Conservation (phyloP, 805 yeast species). For the Lachancea lanzarotensis region DNA sequence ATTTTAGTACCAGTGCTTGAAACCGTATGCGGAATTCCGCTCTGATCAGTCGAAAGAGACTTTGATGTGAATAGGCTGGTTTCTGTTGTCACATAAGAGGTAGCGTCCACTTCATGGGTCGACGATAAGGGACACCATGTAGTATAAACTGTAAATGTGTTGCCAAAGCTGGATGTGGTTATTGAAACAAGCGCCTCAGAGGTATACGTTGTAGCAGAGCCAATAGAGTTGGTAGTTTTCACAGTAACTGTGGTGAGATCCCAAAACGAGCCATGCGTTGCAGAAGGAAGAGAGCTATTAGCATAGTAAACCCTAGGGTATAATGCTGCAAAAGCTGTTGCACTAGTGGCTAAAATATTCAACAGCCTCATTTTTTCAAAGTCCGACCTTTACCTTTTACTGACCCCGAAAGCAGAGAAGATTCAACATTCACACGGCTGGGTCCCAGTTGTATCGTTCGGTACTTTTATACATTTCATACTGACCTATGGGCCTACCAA, state of each 20-base stretch:
- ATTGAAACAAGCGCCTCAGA: conserved; percentile 7
- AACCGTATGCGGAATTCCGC: conserved; percentile 4
- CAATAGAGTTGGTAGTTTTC: neutral
- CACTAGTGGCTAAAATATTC: neutral
- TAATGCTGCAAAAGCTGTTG: neutral
- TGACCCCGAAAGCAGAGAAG: too few species aligned
- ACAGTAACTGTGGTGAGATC: conserved; percentile 3
- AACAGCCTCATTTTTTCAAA: conserved; percentile 1
- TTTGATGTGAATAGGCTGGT: conserved; percentile 9
- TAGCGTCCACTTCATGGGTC: neutral
- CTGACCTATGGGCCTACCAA: too few species aligned
- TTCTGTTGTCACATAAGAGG: conserved; percentile 2
- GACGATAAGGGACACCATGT: conserved; percentile 12
- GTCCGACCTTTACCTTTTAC: neutral
- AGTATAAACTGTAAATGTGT: conserved; percentile 13
- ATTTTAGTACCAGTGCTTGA: conserved; percentile 10
- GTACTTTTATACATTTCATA: neutral
- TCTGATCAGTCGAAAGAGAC: conserved; percentile 1
- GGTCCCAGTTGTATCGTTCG: neutral
- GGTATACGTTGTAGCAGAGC: neutral
- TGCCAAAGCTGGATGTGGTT: conserved; percentile 6
- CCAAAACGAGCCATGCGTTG: neutral
- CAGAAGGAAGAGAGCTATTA: conserved; percentile 1
- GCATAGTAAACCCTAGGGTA: conserved; percentile 4
- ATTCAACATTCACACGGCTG: too few species aligned